Evolutionary conservation across 2,329 filamentous ascomycete species (phyloP).

Genomic region (Didymella sp.): DNA sequence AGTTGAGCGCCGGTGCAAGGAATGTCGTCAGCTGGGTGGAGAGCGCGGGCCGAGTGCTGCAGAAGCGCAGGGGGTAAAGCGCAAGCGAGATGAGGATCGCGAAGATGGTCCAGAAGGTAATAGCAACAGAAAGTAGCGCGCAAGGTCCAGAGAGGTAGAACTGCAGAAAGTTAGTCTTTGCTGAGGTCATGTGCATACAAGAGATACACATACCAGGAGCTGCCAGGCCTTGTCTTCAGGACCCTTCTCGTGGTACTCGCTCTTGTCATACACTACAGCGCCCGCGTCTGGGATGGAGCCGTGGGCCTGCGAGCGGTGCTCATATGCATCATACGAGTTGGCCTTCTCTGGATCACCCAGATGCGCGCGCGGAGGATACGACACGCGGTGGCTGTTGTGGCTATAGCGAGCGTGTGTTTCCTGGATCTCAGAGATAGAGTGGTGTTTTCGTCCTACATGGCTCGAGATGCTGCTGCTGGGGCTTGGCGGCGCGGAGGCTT

Average conservation of each 20-base stretch:
- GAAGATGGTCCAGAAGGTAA: conserved; percentile 60
- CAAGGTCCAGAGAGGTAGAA: conserved; percentile 63
- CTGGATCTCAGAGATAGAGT: conserved; percentile 28
- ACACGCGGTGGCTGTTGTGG: conserved; percentile 13
- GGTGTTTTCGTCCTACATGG: conserved; percentile 24
- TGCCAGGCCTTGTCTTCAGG: conserved; percentile 55
- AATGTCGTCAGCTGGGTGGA: conserved; percentile 59
- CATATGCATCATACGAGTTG: conserved; percentile 25
- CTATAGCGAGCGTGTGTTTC: conserved; percentile 2
- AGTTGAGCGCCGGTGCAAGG: conserved; percentile 61
- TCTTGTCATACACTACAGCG: conserved; percentile 43
- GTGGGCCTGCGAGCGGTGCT: conserved; percentile 29
- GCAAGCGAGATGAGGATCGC: conserved; percentile 58
- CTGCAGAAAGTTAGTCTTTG: conserved; percentile 37
- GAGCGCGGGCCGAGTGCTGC: conserved; percentile 57
- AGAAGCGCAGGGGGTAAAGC: conserved; percentile 62
- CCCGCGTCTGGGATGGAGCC: conserved; percentile 31
- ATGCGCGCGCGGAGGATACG: conserved; percentile 38
- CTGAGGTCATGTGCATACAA: not conserved
- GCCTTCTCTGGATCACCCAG: conserved; percentile 46
- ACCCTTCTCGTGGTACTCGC: conserved; percentile 47
- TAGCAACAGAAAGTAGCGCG: conserved; percentile 61
- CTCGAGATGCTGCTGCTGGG: conserved; percentile 44
- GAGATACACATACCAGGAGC: conserved; percentile 47
- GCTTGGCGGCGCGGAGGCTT: conserved; percentile 44